These are phyloP conservation scores for Tilletia walkeri DNA, from an alignment of 1,284 basidiomycete genomes.

Conservation along the genomic window DNA sequence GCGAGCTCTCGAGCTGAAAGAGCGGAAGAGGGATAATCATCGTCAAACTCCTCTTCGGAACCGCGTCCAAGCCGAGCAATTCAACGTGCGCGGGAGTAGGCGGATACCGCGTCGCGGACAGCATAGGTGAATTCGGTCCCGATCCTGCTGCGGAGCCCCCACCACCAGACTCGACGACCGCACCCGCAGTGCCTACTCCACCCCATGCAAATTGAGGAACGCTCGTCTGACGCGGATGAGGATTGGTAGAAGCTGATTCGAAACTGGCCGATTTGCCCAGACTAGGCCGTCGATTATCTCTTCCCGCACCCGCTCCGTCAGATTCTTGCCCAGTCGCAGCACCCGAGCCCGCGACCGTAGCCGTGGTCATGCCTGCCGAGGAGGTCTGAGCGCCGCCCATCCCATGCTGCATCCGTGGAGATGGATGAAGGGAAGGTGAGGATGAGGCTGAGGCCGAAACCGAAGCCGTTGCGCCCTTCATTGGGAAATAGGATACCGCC, in stretches of 20 bases:
- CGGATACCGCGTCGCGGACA: neutral
- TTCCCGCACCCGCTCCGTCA: no score
- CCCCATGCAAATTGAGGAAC: no score
- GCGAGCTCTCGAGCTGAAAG: conserved; percentile 18
- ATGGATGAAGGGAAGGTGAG: neutral
- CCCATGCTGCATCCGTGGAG: neutral
- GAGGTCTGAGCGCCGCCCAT: no score
- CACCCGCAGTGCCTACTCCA: no score
- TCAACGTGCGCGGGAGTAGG: neutral
- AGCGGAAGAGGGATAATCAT: conserved; percentile 47
- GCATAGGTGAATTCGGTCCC: neutral
- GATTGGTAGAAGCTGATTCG: neutral
- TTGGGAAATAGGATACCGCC: no score
- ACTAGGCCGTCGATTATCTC: conserved; percentile 3
- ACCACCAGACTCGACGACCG: no score
- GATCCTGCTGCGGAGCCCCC: no score
- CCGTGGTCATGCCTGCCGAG: no score
- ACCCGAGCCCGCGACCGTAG: no score
- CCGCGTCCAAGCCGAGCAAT: conserved; percentile 34
- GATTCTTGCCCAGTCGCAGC: no score
- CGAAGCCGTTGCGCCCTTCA: no score
- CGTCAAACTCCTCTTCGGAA: conserved; percentile 34
- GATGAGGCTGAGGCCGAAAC: neutral
- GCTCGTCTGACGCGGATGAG: no score
- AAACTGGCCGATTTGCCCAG: conserved; percentile 5